phyloP scores from a whole-genome alignment of 192 early-diverging fungal genomes.

The Gonapodya sp. region DNA sequence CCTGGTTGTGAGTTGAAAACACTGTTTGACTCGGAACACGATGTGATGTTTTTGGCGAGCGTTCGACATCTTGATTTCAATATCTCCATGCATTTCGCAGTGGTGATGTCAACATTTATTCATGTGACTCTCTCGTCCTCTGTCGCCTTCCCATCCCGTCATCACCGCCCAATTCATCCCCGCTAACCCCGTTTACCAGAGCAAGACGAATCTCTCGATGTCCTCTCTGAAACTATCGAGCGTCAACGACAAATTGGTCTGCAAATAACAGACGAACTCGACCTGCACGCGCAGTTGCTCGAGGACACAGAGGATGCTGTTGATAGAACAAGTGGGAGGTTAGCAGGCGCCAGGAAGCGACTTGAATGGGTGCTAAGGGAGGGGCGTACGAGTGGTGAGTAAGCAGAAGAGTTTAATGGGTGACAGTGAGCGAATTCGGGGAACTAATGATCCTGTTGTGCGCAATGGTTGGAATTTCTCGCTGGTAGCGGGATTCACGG shows the following conservation, averaged over 20 bases:
- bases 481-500: neutral
- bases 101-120: no score
- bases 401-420: no score
- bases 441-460: neutral
- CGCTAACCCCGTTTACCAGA: conserved; percentile 29
- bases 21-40: no score
- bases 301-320: conserved; percentile 61
- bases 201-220: conserved; percentile 68
- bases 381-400: neutral
- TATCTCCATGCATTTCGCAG: no score
- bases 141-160: no score
- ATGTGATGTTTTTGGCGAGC: no score
- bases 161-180: neutral
- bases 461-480: neutral
- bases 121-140: no score
- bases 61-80: no score
- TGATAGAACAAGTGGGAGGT: conserved; percentile 38
- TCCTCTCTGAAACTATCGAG: conserved; percentile 41
- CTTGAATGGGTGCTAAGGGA: conserved; percentile 36
- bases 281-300: conserved; percentile 56
- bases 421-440: no score
- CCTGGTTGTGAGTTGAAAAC: no score
- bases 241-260: conserved; percentile 63
- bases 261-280: conserved; percentile 64
- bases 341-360: conserved; percentile 32